Base-by-base conservation (phyloP, 768 basidiomycete species). In the Termitomyces sp. region DNA sequence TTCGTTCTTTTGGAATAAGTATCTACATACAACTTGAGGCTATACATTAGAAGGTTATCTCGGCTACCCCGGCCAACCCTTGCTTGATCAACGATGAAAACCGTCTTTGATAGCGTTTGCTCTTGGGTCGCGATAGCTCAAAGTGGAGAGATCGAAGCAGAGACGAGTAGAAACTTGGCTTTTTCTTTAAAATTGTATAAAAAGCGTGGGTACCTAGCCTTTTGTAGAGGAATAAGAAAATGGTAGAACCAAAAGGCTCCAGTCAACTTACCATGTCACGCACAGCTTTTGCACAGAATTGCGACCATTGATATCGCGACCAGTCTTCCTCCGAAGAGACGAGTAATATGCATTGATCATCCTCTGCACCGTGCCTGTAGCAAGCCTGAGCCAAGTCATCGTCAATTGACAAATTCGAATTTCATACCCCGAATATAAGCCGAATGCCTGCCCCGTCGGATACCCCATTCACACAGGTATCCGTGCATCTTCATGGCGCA, bases 121-220 rank as follows among this genome's bases (percentile, higher is more conserved):
- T 76, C 59, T 77, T 81, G 8, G 81, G 72, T 9, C 79, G 75
- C 6, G 77, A 74, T 48, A 90, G 71, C 60, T 87, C 83, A 48
- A 79, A 78, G 10, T 71, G 74, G 11, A 92, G 76, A 56, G 72
- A 71, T 61, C 72, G 78, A 60, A 91, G 69, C 3, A 91, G 40
- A 3, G 73, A 57, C 9, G 65, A 57, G 67, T 89, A 88, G 12
- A 72, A 72, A 34, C 81, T 74, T 7, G 82, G 78, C 62, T 82
- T 87, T 52, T 73, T 77, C 14, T 77, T 78, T 4, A 95, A 71
- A 55, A 93, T 80, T 10, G 81, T 74, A 67, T 85, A 79, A 72
- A 96, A 95, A 3, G 94, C 94, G 62, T 88, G 87, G 50, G 80
- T 81, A 46, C 92, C 91, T 29, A 96, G 81, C 92, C 94, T 96